A percentile compares a stretch with the other conserved stretches of the same genome.
Conservation (phyloP, 768 basidiomycete species). For the Mycena albidolilacea region DNA sequence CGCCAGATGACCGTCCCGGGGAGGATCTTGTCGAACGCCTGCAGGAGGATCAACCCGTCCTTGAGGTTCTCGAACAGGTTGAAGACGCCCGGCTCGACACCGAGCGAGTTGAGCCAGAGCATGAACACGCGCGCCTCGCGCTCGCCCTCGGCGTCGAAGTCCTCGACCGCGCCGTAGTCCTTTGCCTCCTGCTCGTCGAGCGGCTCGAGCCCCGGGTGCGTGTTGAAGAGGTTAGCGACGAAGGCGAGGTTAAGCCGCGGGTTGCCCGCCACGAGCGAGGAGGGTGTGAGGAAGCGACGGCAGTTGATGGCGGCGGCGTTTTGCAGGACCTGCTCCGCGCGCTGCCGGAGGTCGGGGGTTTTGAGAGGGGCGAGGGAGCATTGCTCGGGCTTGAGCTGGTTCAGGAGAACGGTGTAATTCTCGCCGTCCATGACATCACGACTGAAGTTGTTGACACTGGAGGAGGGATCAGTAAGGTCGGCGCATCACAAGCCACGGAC, state of each 20-base stretch:
- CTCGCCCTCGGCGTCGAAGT: constrained; percentile 99
- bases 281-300: constrained; percentile 94
- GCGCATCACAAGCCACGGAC: neutral
- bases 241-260: constrained; percentile 98
- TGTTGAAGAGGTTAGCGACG: constrained; percentile 99
- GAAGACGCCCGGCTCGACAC: constrained; percentile 96
- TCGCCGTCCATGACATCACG: constrained; percentile 98
- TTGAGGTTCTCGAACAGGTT: constrained; percentile 97
- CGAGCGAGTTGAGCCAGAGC: constrained; percentile 97
- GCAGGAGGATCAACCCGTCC: constrained; percentile 92
- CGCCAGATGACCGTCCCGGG: constrained; percentile 96
- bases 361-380: constrained; percentile 94
- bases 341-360: constrained; percentile 82
- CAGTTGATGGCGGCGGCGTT: constrained; percentile 96
- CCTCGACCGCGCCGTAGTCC: constrained; percentile 90
- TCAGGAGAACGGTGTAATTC: constrained; percentile 96
- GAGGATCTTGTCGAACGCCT: constrained; percentile 96
- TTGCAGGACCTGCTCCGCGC: constrained; percentile 95
- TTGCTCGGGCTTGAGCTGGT: constrained; percentile 95
- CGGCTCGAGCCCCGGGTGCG: constrained; percentile 93
- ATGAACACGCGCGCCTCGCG: constrained; percentile 98
- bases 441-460: constrained; percentile 96
- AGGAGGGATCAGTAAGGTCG: neutral
- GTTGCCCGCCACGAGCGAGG: constrained; percentile 93
- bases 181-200: constrained; percentile 96